Conservation (phyloP, 1,284 basidiomycete genomes). For the Rhodotorula sp. region DNA sequence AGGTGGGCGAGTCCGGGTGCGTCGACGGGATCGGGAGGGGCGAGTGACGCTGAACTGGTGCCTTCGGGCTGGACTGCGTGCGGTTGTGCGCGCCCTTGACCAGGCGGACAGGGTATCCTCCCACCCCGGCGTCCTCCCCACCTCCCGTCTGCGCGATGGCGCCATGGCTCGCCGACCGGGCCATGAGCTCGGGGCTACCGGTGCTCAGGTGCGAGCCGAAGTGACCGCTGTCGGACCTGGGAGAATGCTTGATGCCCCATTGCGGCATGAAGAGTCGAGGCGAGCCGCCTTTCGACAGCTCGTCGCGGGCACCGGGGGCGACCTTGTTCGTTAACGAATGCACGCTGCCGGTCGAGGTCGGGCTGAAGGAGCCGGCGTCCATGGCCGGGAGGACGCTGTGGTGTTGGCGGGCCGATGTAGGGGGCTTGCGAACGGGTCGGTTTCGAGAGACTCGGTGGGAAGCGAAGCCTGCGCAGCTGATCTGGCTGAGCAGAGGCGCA, state of each 20-base stretch:
- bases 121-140: neutral
- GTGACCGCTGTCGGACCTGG: neutral
- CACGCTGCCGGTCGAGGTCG: neutral
- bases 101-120: neutral
- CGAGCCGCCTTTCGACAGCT: conserved; percentile 7
- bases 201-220: neutral
- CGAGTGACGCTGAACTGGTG: neutral
- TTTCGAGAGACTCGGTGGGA: neutral
- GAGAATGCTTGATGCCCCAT: conserved; percentile 15
- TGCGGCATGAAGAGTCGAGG: conserved; percentile 12
- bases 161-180: neutral
- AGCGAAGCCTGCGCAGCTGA: neutral
- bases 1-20: conserved; percentile 4
- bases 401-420: neutral
- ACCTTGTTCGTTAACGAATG: conserved; percentile 11
- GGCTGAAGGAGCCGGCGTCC: conserved; percentile 3
- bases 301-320: conserved; percentile 25
- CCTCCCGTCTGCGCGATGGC: neutral
- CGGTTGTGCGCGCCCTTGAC: neutral
- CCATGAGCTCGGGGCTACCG: neutral
- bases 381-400: conserved; percentile 13
- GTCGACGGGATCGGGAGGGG: neutral
- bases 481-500: neutral
- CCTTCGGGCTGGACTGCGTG: conserved; percentile 1
- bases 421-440: neutral